A percentile compares a stretch with the other conserved stretches of the same genome.
These are phyloP conservation scores for Bacterosira constricta DNA, from an alignment of 108 stramenopile genomes.

Conservation along the genomic window DNA sequence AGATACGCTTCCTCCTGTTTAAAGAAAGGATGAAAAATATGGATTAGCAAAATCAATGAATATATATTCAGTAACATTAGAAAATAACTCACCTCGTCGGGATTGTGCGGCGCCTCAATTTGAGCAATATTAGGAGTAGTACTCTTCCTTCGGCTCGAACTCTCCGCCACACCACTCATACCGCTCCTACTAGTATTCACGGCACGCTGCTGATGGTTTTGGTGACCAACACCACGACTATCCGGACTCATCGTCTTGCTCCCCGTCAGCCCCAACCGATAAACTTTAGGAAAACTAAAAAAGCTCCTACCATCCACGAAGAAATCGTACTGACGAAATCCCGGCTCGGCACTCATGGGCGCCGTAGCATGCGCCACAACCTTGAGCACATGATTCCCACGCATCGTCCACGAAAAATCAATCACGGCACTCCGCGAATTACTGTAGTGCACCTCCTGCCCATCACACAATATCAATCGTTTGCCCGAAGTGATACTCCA, in stretches of 20 bases:
- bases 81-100: conserved; percentile 58
- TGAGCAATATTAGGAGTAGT: conserved; percentile 48
- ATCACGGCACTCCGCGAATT: conserved; percentile 65
- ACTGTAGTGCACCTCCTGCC: conserved; percentile 83
- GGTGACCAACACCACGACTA: no score
- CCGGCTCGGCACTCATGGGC: conserved; percentile 75
- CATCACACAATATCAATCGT: conserved; percentile 74
- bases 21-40: neutral
- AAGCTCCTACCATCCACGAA: conserved; percentile 89
- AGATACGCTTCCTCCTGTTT: conserved; percentile 80
- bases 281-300: conserved; percentile 89
- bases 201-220: no score
- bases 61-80: neutral
- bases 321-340: conserved; percentile 92
- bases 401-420: conserved; percentile 88
- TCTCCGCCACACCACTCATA: conserved; percentile 19
- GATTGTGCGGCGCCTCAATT: conserved; percentile 85
- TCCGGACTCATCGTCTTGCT: conserved; percentile 23
- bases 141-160: conserved; percentile 26
- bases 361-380: conserved; percentile 84
- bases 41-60: conserved; percentile 5
- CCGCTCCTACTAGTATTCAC: no score
- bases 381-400: conserved; percentile 89
- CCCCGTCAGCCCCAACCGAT: conserved; percentile 72
- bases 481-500: conserved; percentile 90